Evolutionary conservation across 2,329 filamentous ascomycete genomes (phyloP), one percentile per base, ranked within the genome.

Genomic region (Botrytis aclada): DNA sequence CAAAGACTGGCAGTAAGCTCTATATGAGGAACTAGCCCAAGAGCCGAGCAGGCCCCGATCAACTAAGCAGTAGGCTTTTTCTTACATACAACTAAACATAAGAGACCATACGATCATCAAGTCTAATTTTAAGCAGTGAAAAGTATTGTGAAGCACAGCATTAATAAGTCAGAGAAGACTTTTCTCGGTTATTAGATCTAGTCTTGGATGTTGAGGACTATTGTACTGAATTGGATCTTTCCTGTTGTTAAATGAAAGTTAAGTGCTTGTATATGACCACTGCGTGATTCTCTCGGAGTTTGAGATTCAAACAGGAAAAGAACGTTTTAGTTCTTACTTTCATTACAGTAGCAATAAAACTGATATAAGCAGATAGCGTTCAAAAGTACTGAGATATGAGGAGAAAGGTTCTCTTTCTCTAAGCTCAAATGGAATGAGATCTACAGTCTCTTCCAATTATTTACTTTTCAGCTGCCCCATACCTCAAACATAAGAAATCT

Each of bases 131-230:
- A 1, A 22, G 39, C 12, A 18, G 4, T 39, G 22, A 7, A n/a
- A 61, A 61, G 3, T 16, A 25, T 61, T 39, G 12, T 5, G 22
- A 25, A 20, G 14, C 12, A 39, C 12, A 37, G n/a, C 5, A 56
- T 29, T 14, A 4, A 29, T 14, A 4, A 29, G 1, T 3, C 10
- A n/a, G 6, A 25, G 2, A 16, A 25, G 6, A 8, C 1, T 5
- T 32, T 10, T 8, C 16, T 14, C 32, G 5, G 1, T 37, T 37
- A 39, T 61, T 25, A 7, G 25, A 37, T 18, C 22, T 14, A 61
- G 3, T 14, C 9, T 37, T 39, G 58, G 22, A 25, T 39, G 18
- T 2, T 61, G 22, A n/a, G 16, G 22, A 61, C 22, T 61, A 18
- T 16, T n/a, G 34, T 7, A 22, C 8, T 25, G 20, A 5, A 37